phyloP scores from a whole-genome alignment of 2,329 filamentous ascomycete genomes.

The Diplodia mutila region DNA sequence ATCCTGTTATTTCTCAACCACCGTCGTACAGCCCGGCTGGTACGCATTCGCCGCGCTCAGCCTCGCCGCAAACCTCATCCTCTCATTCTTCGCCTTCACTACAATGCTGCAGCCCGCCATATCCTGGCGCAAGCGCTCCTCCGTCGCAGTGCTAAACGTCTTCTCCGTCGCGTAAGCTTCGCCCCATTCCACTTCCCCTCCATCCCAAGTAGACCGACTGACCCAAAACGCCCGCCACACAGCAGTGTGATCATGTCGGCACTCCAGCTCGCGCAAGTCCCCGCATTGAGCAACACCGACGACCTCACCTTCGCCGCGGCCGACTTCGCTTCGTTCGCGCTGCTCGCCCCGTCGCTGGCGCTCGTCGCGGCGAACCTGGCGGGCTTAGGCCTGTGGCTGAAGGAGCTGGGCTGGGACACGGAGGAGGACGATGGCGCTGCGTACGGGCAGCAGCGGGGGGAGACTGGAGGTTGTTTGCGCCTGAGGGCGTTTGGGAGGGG shows the following conservation, averaged over 20 bases:
- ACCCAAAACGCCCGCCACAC: too few species aligned
- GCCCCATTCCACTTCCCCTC: background rate
- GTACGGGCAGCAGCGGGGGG: background rate
- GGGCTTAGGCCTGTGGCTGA: constrained; percentile 7
- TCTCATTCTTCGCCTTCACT: background rate
- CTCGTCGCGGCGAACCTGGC: constrained; percentile 14
- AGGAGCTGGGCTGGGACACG: constrained; percentile 8
- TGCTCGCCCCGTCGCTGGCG: constrained; percentile 1
- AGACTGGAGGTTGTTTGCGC: background rate
- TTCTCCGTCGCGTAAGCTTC: constrained; percentile 8
- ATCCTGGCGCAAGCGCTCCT: background rate
- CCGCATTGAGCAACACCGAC: background rate
- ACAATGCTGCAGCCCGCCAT: background rate
- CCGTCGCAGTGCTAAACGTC: background rate
- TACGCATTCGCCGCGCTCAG: background rate
- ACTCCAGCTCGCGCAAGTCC: background rate
- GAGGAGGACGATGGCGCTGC: too few species aligned
- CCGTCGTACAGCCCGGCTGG: background rate
- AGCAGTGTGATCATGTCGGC: background rate
- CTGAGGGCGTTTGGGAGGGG: background rate
- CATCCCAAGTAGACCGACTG: background rate
- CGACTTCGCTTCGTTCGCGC: constrained; percentile 1
- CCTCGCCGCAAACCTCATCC: background rate
- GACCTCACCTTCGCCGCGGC: constrained; percentile 9
- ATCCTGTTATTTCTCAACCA: background rate